Conservation (phyloP, 2,329 filamentous ascomycete species). For the Pseudogymnoascus sp. region DNA sequence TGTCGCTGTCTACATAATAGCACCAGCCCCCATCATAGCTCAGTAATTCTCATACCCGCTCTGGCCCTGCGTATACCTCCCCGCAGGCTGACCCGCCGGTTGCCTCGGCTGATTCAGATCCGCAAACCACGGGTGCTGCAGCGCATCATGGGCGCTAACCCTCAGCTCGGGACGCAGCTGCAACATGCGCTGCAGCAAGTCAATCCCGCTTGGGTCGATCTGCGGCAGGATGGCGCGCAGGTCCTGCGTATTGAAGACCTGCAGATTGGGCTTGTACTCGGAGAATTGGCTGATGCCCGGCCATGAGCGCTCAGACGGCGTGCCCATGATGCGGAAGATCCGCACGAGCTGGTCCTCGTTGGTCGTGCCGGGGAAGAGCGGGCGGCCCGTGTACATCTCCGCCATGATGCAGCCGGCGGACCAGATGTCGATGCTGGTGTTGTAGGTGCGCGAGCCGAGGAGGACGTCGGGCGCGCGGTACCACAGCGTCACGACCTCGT, state of each 20-base stretch:
- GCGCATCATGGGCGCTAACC: slow-evolving; percentile 77
- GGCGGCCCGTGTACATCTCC: slow-evolving; percentile 95
- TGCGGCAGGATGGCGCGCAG: slow-evolving; percentile 79
- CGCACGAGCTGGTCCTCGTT: slow-evolving; percentile 97
- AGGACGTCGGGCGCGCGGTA: slow-evolving; percentile 95
- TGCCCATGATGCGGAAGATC: slow-evolving; percentile 98
- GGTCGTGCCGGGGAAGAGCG: slow-evolving; percentile 92
- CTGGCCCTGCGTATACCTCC: slow-evolving; percentile 7
- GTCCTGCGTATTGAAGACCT: slow-evolving; percentile 90
- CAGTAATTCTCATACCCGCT: slow-evolving; percentile 2
- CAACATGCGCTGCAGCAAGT: slow-evolving; percentile 82
- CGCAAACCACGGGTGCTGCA: slow-evolving; percentile 88
- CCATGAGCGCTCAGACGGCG: slow-evolving; percentile 91
- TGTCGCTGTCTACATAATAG: slow-evolving; percentile 2
- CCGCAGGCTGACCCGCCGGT: slow-evolving; percentile 20
- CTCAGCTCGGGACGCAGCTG: slow-evolving; percentile 88
- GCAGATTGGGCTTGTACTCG: slow-evolving; percentile 96
- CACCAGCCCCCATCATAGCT: background rate
- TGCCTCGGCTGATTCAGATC: slow-evolving; percentile 58
- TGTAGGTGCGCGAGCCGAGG: slow-evolving; percentile 89
- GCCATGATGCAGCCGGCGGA: slow-evolving; percentile 99
- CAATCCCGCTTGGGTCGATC: slow-evolving; percentile 80
- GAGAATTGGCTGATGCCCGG: slow-evolving; percentile 89
- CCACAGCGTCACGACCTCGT: slow-evolving; percentile 96
- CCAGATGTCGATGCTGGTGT: slow-evolving; percentile 99